These are phyloP conservation scores for Xylaria sp. DNA, from an alignment of 2,329 filamentous ascomycete species.

Conservation along the genomic window DNA sequence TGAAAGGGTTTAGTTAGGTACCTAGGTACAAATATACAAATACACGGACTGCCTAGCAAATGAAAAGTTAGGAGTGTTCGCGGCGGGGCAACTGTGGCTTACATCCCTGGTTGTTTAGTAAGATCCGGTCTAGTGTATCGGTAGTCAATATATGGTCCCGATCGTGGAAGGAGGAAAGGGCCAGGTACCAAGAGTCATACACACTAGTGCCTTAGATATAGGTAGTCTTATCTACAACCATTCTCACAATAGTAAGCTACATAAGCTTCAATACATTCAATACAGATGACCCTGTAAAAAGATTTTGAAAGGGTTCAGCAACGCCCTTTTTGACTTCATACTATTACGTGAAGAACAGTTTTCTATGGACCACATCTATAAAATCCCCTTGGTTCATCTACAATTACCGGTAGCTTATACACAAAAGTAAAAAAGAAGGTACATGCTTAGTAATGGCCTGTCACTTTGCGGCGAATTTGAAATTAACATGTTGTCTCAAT, in stretches of 20 bases:
- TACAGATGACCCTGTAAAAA: too few relatives aligned
- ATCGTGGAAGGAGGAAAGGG: not conserved
- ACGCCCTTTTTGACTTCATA: not conserved
- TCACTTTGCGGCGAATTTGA: slow-evolving; percentile 1
- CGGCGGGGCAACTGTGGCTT: not conserved
- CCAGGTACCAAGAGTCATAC: not conserved
- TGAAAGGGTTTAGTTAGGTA: slow-evolving; percentile 1
- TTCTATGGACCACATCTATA: not conserved
- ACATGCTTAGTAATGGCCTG: not conserved
- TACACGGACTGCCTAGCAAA: not conserved
- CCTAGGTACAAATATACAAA: not conserved
- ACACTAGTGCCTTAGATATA: too few relatives aligned
- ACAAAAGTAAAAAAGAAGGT: not conserved
- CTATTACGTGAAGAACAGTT: not conserved
- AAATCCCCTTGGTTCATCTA: not conserved
- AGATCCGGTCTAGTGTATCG: too few relatives aligned
- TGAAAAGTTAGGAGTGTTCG: not conserved
- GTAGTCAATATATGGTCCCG: not conserved
- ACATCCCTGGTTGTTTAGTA: not conserved
- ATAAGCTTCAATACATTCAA: too few relatives aligned
- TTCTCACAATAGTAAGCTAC: not conserved
- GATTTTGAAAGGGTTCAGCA: not conserved
- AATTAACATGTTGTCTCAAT: not conserved
- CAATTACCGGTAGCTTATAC: too few relatives aligned
- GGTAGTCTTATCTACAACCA: slow-evolving; percentile 1